These are phyloP conservation scores for Mycosarcoma mackinlayi DNA, from an alignment of 1,284 basidiomycete species.

Conservation along the genomic window DNA sequence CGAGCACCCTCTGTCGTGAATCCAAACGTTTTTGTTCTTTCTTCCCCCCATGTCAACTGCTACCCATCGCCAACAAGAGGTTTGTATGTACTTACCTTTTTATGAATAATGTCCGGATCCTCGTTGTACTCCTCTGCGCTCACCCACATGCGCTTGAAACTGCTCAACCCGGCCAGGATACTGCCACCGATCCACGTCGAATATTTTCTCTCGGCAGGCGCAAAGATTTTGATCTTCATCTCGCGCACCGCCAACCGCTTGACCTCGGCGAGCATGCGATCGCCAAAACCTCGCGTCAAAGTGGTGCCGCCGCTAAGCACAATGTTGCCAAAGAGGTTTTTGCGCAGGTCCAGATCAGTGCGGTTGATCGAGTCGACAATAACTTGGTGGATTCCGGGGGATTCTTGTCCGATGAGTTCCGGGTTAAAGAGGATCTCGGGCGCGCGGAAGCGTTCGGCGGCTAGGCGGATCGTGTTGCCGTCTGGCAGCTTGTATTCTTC, in stretches of 20 bases:
- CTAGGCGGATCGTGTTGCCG: conserved; percentile 92
- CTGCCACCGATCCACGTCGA: conserved; percentile 97
- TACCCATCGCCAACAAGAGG: not conserved
- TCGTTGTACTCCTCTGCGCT: conserved; percentile 99
- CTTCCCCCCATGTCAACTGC: no score
- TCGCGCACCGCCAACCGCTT: conserved; percentile 97
- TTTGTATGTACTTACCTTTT: conserved; percentile 64
- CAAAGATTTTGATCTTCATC: conserved; percentile 98
- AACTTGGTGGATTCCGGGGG: conserved; percentile 95
- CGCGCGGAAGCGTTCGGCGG: conserved; percentile 92
- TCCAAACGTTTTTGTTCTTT: no score
- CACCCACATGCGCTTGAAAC: conserved; percentile 89
- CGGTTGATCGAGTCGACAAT: conserved; percentile 71
- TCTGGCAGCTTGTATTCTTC: conserved; percentile 96
- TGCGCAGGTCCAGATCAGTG: conserved; percentile 82
- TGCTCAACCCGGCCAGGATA: conserved; percentile 86
- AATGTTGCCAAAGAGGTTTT: conserved; percentile 94
- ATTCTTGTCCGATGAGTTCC: conserved; percentile 94
- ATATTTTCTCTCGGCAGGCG: conserved; percentile 99
- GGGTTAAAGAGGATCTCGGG: conserved; percentile 99
- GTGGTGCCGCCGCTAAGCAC: conserved; percentile 97
- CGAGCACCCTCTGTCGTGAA: no score
- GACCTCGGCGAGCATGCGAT: conserved; percentile 91
- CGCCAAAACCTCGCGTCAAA: conserved; percentile 77
- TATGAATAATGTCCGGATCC: conserved; percentile 97